These are phyloP conservation scores for Viola odorata DNA, from an alignment of 345 rosid species.

Conservation along the genomic window DNA sequence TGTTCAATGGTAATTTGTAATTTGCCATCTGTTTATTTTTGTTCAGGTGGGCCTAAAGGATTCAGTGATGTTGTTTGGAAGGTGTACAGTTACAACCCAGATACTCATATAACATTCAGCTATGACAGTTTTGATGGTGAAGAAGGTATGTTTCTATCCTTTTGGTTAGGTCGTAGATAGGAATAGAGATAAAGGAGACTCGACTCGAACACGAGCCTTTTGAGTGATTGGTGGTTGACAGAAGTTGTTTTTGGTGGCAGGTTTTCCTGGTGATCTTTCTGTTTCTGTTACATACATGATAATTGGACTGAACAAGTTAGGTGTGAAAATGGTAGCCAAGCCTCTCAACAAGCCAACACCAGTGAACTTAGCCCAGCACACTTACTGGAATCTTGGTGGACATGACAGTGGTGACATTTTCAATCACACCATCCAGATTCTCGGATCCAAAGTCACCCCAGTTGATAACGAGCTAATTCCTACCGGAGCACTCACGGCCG, in stretches of 20 bases:
- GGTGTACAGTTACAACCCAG: constrained; percentile 30
- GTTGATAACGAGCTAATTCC: constrained; percentile 72
- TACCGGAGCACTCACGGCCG: constrained; percentile 41
- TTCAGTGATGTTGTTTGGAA: constrained; percentile 61
- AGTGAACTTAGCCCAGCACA: constrained; percentile 67
- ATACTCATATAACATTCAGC: constrained; percentile 47
- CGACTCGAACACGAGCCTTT: neutral
- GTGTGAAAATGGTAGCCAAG: constrained; percentile 50
- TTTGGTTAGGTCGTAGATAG: neutral
- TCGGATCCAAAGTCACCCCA: constrained; percentile 47
- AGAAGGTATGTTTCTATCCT: constrained; percentile 39
- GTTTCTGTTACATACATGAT: constrained; percentile 59
- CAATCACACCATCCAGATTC: constrained; percentile 49
- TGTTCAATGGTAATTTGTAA: neutral
- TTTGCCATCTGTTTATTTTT: neutral
- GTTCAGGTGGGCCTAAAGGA: constrained; percentile 69
- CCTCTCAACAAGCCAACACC: constrained; percentile 58
- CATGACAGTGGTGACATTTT: constrained; percentile 65
- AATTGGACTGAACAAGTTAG: constrained; percentile 44
- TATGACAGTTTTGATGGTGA: constrained; percentile 65
- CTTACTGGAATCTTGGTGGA: constrained; percentile 77
- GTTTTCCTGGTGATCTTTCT: constrained; percentile 68
- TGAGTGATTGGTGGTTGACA: neutral
- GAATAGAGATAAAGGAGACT: neutral
- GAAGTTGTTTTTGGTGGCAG: constrained; percentile 18